Evolutionary conservation across 352 stramenopile genomes (phyloP), one percentile per base, ranked within the genome.

Genomic region (Globisporangium polare): DNA sequence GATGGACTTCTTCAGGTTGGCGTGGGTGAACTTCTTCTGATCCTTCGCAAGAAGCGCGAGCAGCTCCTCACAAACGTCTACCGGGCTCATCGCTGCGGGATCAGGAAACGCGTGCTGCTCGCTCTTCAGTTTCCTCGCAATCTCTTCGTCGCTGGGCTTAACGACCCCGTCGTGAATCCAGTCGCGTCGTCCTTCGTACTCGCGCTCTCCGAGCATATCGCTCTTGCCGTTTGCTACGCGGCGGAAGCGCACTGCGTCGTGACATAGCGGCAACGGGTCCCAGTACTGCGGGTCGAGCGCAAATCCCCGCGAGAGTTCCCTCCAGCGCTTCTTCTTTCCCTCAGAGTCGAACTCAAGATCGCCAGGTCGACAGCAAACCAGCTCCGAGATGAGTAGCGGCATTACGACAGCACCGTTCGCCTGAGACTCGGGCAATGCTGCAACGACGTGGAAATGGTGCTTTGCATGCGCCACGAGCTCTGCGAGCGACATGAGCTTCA

Each of bases 251-350:
- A 86, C 80, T 22, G 77, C 68, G 22, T 83, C 75, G 43, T 72
- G 71, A 39, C 71, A 82, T 31, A 86, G 53, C 43, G 78, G 76
- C 5, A 68, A 64, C 35, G 79, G 77, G 51, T 89, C 77, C 79
- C 79, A 91, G 51, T 70, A 77, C n/a, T 71, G 74, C 3, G 69
- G 67, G 56, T 88, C 74, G 29, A 91, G 63, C 45, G 86, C 60
- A 56, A 89, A 91, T 0, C 82, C 82, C 39, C 82, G 67, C 22
- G 78, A 89, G 2, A 86, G 60, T 37, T 91, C 80, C 45, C 70
- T 70, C 80, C 77, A 89, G 9, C 63, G 53, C 0, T 24, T 47
- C 0, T 5, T 17, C 0, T 29, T 33, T 26, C 42, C 39, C n/a
- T 37, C 27, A 10, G 26, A 18, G 52, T 69, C 50, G 27, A 53